A percentile compares a stretch with the other conserved stretches of the same genome.
Conservation (phyloP, 2,329 filamentous ascomycete genomes). For the Fusarium caatingaense region DNA sequence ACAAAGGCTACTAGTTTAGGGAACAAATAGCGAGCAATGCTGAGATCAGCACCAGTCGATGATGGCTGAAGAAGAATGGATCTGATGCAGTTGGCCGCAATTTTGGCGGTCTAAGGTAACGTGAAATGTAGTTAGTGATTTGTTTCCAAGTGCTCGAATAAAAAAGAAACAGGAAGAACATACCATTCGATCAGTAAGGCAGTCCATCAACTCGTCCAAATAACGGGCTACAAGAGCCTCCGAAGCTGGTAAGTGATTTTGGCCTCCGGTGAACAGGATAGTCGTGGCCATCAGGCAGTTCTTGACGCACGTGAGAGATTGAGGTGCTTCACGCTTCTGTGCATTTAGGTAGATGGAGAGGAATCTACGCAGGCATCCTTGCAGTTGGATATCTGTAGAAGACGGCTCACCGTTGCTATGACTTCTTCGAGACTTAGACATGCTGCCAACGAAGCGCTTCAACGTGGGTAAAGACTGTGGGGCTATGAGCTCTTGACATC, state of each 20-base stretch:
- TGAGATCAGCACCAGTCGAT: slow-evolving; percentile 74
- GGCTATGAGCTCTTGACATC: slow-evolving; percentile 87
- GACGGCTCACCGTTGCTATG: slow-evolving; percentile 54
- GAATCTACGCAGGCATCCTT: slow-evolving; percentile 85
- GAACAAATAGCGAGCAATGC: slow-evolving; percentile 78
- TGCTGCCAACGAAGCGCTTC: slow-evolving; percentile 86
- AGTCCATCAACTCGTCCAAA: slow-evolving; percentile 85
- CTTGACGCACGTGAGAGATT: slow-evolving; percentile 88
- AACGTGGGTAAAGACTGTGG: slow-evolving; percentile 91
- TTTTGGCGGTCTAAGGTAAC: slow-evolving; percentile 76
- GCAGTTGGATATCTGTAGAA: slow-evolving; percentile 75
- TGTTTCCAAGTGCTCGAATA: background rate
- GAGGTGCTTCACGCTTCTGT: slow-evolving; percentile 78
- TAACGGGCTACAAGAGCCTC: slow-evolving; percentile 82
- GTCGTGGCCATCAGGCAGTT: slow-evolving; percentile 91
- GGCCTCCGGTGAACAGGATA: slow-evolving; percentile 85
- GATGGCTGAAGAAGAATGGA: slow-evolving; percentile 79
- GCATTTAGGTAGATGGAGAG: slow-evolving; percentile 81
- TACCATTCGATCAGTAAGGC: slow-evolving; percentile 82
- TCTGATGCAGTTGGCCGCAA: slow-evolving; percentile 89
- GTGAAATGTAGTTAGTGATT: slow-evolving; percentile 24
- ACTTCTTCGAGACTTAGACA: slow-evolving; percentile 64
- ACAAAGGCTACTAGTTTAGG: slow-evolving; percentile 82
- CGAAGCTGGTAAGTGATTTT: slow-evolving; percentile 76
- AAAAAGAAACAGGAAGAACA: slow-evolving; percentile 48